Evolutionary conservation across 2,329 filamentous ascomycete genomes (phyloP), one percentile per base, ranked within the genome.

Genomic region (Talaromyces sp.): DNA sequence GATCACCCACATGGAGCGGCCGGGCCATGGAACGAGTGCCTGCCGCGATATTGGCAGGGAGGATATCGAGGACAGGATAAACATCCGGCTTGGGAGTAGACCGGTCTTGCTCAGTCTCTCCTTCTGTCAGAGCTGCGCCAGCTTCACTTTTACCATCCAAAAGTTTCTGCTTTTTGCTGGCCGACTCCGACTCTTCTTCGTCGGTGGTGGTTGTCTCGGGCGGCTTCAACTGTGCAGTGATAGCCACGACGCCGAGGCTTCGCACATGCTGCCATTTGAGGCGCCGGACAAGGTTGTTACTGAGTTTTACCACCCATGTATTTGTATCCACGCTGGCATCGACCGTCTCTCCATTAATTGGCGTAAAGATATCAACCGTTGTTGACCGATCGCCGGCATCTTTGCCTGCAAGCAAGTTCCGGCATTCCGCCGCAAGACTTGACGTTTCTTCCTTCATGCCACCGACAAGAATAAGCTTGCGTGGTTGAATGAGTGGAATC

Each of bases 321-420:
- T 98, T 97, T 5, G 93, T 98, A 72, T 99, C 95, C 49, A 98
- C 93, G 70, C 93, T 97, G 13, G 93, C 95, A 73, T 99, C 88
- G 49, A 99, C 83, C 14, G 82, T 80, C 35, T 83, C 80, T 26
- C 92, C 92, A n/a, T 90, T 80, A 10, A 79, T 75, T 1, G 95
- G 95, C 0, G 91, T 92, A 71, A 93, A 93, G 5, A 99, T 90
- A 41, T 63, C 58, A 52, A 64, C 63, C n/a, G 59, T 35, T n/a
- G 61, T 41, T 14, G 63, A 63, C 21, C 46, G 32, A 50, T 61
- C 61, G 2, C 68, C 73, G 35, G n/a, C 55, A 4, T 71, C 67
- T 63, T 78, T 81, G 14, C 76, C 76, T 32, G 77, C 77, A 6
- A 86, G 75, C 0, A 92, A 79, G 67, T 87, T 87, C 62, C 88